Evolutionary conservation across 1,139 yeast genomes (phyloP).

Genomic region (Protomyces inundatus): DNA sequence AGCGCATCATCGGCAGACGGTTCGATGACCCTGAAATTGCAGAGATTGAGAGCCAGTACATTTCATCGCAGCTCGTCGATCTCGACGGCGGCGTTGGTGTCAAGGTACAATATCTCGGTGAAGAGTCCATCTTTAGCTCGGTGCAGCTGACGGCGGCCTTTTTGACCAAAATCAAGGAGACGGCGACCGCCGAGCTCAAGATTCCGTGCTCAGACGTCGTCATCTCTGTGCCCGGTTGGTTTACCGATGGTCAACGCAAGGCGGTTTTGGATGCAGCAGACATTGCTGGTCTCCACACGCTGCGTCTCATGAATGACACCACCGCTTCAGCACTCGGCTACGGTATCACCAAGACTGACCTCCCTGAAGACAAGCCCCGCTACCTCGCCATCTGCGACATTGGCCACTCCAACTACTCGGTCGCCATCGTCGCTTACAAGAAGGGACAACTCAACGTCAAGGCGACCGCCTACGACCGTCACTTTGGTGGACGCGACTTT

Average conservation of each 20-base stretch:
- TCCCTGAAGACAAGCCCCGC: conserved; percentile 87
- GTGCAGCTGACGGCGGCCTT: conserved; percentile 93
- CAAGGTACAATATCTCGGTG: conserved; percentile 78
- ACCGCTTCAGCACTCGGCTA: conserved; percentile 99
- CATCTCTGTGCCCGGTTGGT: conserved; percentile 95
- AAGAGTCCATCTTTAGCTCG: conserved; percentile 72
- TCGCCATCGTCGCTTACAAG: conserved; percentile 83
- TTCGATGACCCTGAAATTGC: conserved; percentile 68
- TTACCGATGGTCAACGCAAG: conserved; percentile 93
- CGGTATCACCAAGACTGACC: conserved; percentile 95
- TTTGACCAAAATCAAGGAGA: conserved; percentile 80
- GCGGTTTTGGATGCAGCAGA: conserved; percentile 93
- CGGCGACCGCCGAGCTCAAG: conserved; percentile 76
- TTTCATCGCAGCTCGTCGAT: conserved; percentile 60
- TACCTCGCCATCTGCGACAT: conserved; percentile 90
- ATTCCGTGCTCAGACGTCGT: conserved; percentile 75
- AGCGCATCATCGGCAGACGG: conserved; percentile 80
- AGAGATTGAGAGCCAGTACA: conserved; percentile 64
- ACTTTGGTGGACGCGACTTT: conserved; percentile 97
- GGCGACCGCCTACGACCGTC: conserved; percentile 89
- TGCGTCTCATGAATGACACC: conserved; percentile 91
- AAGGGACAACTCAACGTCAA: conserved; percentile 92
- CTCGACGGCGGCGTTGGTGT: conserved; percentile 67
- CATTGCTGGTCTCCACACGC: conserved; percentile 96
- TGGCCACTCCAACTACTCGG: conserved; percentile 94